phyloP scores from a whole-genome alignment of 257 asterid genomes.

The Fraxinus americana region DNA sequence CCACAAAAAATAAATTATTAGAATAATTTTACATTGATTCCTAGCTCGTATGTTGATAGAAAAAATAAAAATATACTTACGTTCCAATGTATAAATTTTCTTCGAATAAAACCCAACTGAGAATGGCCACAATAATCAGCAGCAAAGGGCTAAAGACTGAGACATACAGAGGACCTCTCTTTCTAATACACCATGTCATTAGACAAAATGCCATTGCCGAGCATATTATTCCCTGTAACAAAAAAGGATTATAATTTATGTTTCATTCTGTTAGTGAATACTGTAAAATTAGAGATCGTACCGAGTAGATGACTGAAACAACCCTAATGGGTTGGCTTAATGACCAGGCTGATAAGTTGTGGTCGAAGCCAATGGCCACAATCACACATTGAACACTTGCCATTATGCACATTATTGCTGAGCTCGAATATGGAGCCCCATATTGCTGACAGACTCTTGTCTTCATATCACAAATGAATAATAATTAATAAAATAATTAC shows the following conservation, averaged over 20 bases:
- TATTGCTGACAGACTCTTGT: slow-evolving; percentile 59
- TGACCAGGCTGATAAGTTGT: slow-evolving; percentile 65
- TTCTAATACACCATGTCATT: slow-evolving; percentile 76
- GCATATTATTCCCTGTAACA: slow-evolving; percentile 69
- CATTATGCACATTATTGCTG: slow-evolving; percentile 78
- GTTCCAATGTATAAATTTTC: slow-evolving; percentile 70
- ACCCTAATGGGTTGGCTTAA: slow-evolving; percentile 60
- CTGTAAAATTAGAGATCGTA: slow-evolving; percentile 5
- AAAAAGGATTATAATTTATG: background rate
- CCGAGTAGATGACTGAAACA: slow-evolving; percentile 67
- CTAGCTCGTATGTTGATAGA: background rate
- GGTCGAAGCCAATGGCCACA: no score
- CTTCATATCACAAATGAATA: slow-evolving; percentile 31
- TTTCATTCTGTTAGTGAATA: no score
- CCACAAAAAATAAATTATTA: background rate
- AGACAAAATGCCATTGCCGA: slow-evolving; percentile 77
- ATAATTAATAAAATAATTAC: background rate
- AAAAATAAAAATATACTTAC: slow-evolving; percentile 39
- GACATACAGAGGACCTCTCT: slow-evolving; percentile 80
- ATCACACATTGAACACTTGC: slow-evolving; percentile 76
- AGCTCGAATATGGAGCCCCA: slow-evolving; percentile 76
- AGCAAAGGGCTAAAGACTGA: slow-evolving; percentile 87
- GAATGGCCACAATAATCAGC: slow-evolving; percentile 77
- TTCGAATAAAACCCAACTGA: slow-evolving; percentile 81
- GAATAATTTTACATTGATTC: background rate